Evolutionary conservation across 306 rosid species (phyloP), one percentile per base, ranked within the genome.

Genomic region (Cicer cuneatum): DNA sequence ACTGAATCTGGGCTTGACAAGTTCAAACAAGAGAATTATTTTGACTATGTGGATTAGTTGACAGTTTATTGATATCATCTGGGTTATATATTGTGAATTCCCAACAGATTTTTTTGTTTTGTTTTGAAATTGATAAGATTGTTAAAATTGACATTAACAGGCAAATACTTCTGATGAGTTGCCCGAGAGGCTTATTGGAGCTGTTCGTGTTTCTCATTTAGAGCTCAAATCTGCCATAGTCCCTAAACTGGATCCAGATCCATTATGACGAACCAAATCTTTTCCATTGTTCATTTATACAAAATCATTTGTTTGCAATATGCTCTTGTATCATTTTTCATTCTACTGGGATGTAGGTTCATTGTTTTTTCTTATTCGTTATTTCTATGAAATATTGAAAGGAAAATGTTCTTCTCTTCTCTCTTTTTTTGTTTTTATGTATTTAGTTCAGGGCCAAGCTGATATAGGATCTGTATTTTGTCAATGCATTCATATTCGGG

Each of bases 101-200:
- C 7, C 85, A 82, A 81, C 70, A 68, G 66, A 29, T 29, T 29
- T 29, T 29, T 29, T 29, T 29, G 33, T 29, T 29, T 29, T 29
- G 5, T 29, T 29, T 29, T 29, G 5, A 29, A 29, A 29, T 5
- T 29, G 35, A 29, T 29, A 29, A 29, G 35, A 11, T 66, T 57
- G 61, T 75, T 81, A 45, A 37, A 9, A 63, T 72, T 72, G 58
- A 40, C 85, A 63, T 72, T 72, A 61, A 40, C 84, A 94, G 99
- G 99, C 89, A 85, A 94, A 92, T 79, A 84, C 87, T 10, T 65
- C 89, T 19, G 93, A 87, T 82, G 99, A 94, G 87, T 88, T 94
- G 77, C 97, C 99, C 1, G 99, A 94, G 83, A 82, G 93, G 86
- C 91, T 94, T 66, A 85, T 94, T 67, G 97, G 99, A 49, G 99